Percentiles rank a stretch among this genome's conserved stretches.
Conservation (phyloP, 495 filamentous ascomycete genomes). For the Penicillium steckii region DNA sequence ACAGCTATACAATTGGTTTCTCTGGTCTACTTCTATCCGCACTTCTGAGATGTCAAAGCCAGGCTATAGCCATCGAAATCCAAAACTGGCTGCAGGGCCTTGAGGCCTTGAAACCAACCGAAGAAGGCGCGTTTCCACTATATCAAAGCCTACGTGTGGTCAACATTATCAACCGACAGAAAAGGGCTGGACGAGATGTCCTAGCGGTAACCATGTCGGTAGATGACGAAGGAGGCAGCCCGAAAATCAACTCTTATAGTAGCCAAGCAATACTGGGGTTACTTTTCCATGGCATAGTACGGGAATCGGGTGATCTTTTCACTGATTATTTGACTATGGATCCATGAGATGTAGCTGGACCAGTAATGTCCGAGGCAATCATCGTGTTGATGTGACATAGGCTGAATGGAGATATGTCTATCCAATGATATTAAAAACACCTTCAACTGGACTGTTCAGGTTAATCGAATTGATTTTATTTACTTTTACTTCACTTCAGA, state of each 20-base stretch:
- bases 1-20: conserved; percentile 34
- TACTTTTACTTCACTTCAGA: no score
- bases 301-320: background rate
- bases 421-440: no score
- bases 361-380: no score
- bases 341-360: background rate
- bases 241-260: conserved; percentile 28
- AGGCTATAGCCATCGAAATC: conserved; percentile 16
- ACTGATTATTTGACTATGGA: background rate
- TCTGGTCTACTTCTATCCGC: conserved; percentile 27
- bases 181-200: conserved; percentile 17
- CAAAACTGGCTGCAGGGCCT: conserved; percentile 23
- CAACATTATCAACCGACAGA: conserved; percentile 21
- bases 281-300: conserved; percentile 21
- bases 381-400: no score
- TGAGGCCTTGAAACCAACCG: conserved; percentile 17
- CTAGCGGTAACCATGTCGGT: conserved; percentile 18
- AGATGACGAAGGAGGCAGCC: conserved; percentile 29
- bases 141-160: conserved; percentile 26
- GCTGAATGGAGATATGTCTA: no score
- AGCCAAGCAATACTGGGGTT: conserved; percentile 28
- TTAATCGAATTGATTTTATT: no score
- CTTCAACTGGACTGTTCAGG: no score
- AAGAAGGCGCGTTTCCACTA: conserved; percentile 29
- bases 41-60: conserved; percentile 21